Percentiles rank a stretch among this genome's conserved stretches.
These are phyloP conservation scores for Globisporangium megalacanthum DNA, from an alignment of 352 stramenopile genomes.

Conservation along the genomic window DNA sequence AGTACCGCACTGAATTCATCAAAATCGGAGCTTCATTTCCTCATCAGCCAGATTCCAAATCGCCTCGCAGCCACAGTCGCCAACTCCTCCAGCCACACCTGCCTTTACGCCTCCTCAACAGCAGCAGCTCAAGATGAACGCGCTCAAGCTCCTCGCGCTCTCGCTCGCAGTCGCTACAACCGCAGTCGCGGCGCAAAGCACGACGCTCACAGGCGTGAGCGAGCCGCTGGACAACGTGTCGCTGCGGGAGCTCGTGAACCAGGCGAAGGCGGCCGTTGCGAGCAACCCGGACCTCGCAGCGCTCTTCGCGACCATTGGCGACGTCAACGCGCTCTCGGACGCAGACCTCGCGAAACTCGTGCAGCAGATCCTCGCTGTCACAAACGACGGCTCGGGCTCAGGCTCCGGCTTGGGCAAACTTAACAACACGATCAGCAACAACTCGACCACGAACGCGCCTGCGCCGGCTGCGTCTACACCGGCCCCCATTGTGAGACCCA, in stretches of 20 bases:
- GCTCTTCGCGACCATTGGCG: constrained; percentile 7
- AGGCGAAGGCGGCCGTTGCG: constrained; percentile 6
- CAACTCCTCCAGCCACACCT: too few relatives aligned
- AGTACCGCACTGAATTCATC: too few relatives aligned
- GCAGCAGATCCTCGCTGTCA: constrained; percentile 6
- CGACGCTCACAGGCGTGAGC: background rate
- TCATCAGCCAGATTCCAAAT: too few relatives aligned
- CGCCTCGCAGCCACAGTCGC: too few relatives aligned
- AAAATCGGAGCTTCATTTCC: too few relatives aligned
- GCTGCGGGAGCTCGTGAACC: constrained; percentile 10
- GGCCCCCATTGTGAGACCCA: background rate
- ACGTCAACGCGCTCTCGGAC: constrained; percentile 9
- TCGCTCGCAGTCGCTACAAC: constrained; percentile 3
- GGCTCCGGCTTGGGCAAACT: background rate
- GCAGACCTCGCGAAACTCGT: constrained; percentile 6
- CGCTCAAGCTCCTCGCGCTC: constrained; percentile 9
- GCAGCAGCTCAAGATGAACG: constrained; percentile 6
- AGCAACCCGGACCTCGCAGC: constrained; percentile 11
- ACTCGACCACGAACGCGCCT: background rate
- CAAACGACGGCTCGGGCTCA: background rate
- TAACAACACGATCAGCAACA: background rate
- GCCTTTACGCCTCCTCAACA: too few relatives aligned
- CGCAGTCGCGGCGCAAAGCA: background rate
- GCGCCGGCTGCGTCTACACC: background rate
- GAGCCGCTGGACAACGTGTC: constrained; percentile 5